These are phyloP conservation scores for Carex littledalei DNA, from an alignment of 176 grass and related monocot species.

Conservation along the genomic window DNA sequence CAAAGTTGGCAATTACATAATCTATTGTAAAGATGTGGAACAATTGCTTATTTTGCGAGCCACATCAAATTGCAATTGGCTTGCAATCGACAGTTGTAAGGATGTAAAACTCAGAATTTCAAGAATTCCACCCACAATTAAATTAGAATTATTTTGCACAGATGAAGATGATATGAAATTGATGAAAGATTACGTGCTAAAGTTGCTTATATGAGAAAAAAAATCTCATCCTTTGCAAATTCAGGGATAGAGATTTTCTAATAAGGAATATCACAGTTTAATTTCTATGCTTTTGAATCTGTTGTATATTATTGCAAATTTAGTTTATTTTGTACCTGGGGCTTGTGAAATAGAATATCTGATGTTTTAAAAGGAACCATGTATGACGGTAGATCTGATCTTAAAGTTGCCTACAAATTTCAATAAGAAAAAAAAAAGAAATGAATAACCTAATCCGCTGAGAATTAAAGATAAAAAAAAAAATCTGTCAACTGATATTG, in stretches of 20 bases:
- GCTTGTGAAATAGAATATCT: constrained; percentile 60
- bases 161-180: no score
- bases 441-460: not conserved
- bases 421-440: constrained; percentile 25
- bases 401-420: constrained; percentile 51
- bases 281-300: not conserved
- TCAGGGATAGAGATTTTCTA: no score
- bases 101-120: no score
- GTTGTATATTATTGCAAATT: not conserved
- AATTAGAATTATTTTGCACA: no score
- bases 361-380: constrained; percentile 86
- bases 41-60: not conserved
- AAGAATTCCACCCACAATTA: no score
- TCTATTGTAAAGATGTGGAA: not conserved
- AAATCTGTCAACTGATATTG: constrained; percentile 3
- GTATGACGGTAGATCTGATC: constrained; percentile 74
- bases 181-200: no score
- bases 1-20: not conserved
- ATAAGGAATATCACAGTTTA: not conserved
- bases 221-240: no score
- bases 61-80: not conserved
- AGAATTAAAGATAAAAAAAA: not conserved
- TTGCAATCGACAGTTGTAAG: not conserved
- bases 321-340: constrained; percentile 34
- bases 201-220: no score